Percentiles rank a stretch among this genome's conserved stretches.
These are phyloP conservation scores for Plasmodiophora brassicae DNA, from an alignment of 208 protist species.

Conservation along the genomic window DNA sequence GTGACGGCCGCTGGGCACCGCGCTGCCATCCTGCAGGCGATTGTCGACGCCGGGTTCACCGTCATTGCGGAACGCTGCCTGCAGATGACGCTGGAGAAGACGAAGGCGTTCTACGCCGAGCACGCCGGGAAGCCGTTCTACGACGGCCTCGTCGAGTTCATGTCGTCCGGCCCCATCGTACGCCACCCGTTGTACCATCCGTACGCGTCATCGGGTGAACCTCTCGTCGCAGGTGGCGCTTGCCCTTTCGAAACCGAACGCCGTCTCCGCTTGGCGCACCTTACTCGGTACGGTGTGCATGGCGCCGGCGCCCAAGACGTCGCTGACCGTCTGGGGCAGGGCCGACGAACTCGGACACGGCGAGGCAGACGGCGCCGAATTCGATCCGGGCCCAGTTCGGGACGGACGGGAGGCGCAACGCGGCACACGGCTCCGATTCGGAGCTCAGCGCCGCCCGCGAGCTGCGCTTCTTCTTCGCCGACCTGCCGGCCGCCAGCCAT, in stretches of 20 bases:
- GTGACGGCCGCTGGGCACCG: background rate
- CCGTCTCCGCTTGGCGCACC: constrained; percentile 8
- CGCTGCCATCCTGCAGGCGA: background rate
- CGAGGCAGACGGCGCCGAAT: constrained; percentile 3
- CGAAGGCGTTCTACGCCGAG: constrained; percentile 36
- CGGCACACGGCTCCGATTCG: constrained; percentile 40
- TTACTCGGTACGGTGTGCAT: background rate
- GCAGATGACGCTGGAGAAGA: constrained; percentile 14
- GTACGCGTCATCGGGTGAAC: background rate
- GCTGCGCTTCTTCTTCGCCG: constrained; percentile 46
- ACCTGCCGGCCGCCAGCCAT: background rate
- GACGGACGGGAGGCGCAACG: constrained; percentile 36
- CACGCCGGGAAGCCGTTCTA: constrained; percentile 44
- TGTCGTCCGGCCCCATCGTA: constrained; percentile 9
- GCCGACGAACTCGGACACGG: constrained; percentile 46
- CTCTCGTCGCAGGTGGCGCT: constrained; percentile 33
- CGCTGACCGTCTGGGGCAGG: background rate
- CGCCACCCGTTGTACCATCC: background rate
- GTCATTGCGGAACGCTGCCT: constrained; percentile 18
- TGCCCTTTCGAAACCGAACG: background rate
- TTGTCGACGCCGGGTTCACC: background rate
- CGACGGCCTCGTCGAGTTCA: constrained; percentile 44
- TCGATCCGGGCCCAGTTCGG: constrained; percentile 46
- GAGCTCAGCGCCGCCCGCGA: constrained; percentile 32
- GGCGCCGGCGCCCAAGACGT: background rate